Conservation (phyloP, 768 basidiomycete genomes). For the Hygrocybe punicea region DNA sequence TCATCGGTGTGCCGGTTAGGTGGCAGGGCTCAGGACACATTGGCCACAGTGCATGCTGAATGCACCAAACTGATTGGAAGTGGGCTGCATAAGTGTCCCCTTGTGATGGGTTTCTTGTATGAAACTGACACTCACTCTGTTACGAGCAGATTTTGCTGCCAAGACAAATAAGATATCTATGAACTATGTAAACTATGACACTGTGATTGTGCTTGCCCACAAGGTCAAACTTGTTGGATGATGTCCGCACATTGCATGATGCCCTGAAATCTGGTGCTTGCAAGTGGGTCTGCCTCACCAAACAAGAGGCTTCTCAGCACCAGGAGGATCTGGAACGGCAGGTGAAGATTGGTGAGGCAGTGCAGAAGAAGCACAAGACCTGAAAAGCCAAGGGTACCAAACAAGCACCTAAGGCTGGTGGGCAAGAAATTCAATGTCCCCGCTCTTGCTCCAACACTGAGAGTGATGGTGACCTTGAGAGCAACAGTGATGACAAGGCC, state of each 20-base stretch:
- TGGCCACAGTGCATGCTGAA: background rate
- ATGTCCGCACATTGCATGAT: no score
- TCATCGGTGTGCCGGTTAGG: no score
- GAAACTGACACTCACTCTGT: background rate
- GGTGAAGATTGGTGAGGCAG: background rate
- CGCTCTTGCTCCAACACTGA: no score
- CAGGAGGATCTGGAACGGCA: background rate
- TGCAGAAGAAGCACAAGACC: no score
- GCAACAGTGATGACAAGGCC: no score
- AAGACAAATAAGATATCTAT: no score
- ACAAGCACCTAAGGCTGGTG: no score
- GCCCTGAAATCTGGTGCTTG: no score
- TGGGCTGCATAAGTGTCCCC: background rate
- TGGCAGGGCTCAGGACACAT: background rate
- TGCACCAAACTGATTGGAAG: background rate
- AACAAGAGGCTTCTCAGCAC: background rate
- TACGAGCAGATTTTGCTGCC: background rate
- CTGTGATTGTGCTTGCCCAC: background rate
- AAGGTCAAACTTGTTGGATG: background rate
- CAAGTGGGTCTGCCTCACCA: background rate
- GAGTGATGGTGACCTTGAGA: no score
- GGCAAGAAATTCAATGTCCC: no score
- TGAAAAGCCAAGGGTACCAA: no score
- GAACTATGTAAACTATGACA: slow-evolving; percentile 3
- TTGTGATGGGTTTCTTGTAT: no score